Percentiles rank a stretch among this genome's conserved stretches.
Conservation (phyloP, 257 asterid genomes). For the Gentiana straminea region DNA sequence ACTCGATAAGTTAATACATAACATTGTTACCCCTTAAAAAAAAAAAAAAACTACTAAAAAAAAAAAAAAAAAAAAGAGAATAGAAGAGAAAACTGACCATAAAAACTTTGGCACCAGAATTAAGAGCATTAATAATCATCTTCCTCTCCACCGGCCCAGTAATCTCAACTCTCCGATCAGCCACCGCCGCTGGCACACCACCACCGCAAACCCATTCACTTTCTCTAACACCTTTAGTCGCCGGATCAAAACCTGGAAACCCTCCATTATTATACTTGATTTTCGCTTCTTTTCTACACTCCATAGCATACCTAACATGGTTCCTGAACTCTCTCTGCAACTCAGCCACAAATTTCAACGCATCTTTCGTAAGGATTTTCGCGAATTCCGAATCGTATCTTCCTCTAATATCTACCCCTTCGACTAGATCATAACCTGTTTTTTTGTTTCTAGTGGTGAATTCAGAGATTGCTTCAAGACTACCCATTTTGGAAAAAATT, state of each 20-base stretch:
- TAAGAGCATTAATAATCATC: conserved; percentile 94
- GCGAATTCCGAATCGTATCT: conserved; percentile 65
- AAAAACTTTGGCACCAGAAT: conserved; percentile 93
- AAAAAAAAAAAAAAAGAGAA: no score
- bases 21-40: no score
- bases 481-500: conserved; percentile 30
- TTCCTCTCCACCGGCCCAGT: conserved; percentile 97
- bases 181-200: conserved; percentile 61
- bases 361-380: conserved; percentile 44
- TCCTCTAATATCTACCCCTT: conserved; percentile 80
- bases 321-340: conserved; percentile 65
- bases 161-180: conserved; percentile 91
- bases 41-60: no score
- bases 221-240: conserved; percentile 53
- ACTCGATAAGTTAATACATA: no score
- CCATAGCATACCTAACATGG: conserved; percentile 72
- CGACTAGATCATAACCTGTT: conserved; percentile 61
- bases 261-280: conserved; percentile 51
- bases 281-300: conserved; percentile 62
- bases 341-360: conserved; percentile 56
- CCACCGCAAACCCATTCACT: conserved; percentile 68
- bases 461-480: conserved; percentile 39
- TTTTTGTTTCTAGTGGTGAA: conserved; percentile 13
- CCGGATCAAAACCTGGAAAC: conserved; percentile 70
- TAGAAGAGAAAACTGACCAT: conserved; percentile 36